Evolutionary conservation across 2,329 filamentous ascomycete genomes (phyloP), one percentile per base, ranked within the genome.

Genomic region (Curvularia sp.): DNA sequence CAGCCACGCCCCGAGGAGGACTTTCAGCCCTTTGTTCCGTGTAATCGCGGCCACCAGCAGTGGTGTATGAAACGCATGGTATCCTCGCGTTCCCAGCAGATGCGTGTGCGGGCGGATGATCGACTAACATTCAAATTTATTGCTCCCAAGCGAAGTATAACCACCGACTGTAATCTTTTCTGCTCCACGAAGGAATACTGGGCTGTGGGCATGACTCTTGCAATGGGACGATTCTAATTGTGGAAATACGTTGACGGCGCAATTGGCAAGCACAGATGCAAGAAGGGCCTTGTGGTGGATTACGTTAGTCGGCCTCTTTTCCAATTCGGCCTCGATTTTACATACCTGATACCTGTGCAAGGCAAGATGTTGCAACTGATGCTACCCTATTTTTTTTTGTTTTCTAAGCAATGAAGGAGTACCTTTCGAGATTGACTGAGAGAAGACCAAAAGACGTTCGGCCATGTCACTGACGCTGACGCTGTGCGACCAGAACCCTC

Each of bases 31-130:
- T 27, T 7, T 43, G 18, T 15, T 21, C 45, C 43, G 19, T 12
- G 8, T 12, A 36, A 4, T 25, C 36, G 30, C 27, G n/a, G 12
- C 28, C 28, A 25, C 4, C 34, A 25, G 19, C 28, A 28, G 39
- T 23, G 36, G 10, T 41, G 34, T 36, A 7, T 7, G 36, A 39
- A 49, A 54, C 2, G 19, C 45, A 36, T 18, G 36, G 36, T n/a
- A 30, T 27, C 32, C 49, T 39, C 8, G 39, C 12, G 28, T 19
- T 51, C 27, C 46, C 41, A 47, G 41, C 27, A 47, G 30, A 46
- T 60, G 58, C 58, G 53, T 18, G 28, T 18, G 55, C 49, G 53
- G 27, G 49, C 55, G 54, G 58, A 45, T 60, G 49, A 54, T 58
- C 54, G 55, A 49, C 54, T 58, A 21, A 34, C 47, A 45, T 30